Conservation (phyloP, 148 eudicot genomes). For the Nyssa sinensis region DNA sequence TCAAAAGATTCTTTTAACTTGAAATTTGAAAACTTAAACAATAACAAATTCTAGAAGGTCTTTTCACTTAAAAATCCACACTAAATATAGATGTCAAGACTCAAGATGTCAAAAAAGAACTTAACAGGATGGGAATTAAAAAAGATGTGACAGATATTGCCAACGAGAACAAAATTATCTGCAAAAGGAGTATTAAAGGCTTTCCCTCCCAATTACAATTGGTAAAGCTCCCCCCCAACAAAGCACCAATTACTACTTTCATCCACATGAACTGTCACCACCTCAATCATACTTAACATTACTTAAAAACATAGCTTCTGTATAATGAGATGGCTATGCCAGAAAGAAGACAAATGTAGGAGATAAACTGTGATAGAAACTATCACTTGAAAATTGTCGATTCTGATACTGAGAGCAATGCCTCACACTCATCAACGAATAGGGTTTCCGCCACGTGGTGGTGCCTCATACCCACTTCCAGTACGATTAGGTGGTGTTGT, state of each 20-base stretch:
- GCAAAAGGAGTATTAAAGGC: background rate
- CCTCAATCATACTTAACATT: background rate
- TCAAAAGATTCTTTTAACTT: no score
- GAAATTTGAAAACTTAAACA: no score
- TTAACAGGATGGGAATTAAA: background rate
- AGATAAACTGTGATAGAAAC: conserved; percentile 5
- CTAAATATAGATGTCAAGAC: no score
- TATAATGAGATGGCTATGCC: background rate
- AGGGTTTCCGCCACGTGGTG: conserved; percentile 45
- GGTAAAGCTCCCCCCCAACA: background rate
- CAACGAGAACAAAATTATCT: background rate
- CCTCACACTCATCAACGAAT: conserved; percentile 39
- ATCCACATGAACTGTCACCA: conserved; percentile 2
- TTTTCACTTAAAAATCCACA: no score
- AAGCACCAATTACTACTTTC: background rate
- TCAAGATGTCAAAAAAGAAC: no score
- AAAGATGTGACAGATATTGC: background rate
- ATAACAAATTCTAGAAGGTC: no score
- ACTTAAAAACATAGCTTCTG: no score
- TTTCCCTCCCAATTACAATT: background rate
- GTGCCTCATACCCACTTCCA: conserved; percentile 41
- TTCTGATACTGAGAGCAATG: background rate
- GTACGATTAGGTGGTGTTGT: conserved; percentile 36
- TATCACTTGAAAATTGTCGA: background rate
- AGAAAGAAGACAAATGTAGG: conserved; percentile 4